Evolutionary conservation across 2,329 filamentous ascomycete species (phyloP), one percentile per base, ranked within the genome.

Genomic region (Pseudocercospora vitis): DNA sequence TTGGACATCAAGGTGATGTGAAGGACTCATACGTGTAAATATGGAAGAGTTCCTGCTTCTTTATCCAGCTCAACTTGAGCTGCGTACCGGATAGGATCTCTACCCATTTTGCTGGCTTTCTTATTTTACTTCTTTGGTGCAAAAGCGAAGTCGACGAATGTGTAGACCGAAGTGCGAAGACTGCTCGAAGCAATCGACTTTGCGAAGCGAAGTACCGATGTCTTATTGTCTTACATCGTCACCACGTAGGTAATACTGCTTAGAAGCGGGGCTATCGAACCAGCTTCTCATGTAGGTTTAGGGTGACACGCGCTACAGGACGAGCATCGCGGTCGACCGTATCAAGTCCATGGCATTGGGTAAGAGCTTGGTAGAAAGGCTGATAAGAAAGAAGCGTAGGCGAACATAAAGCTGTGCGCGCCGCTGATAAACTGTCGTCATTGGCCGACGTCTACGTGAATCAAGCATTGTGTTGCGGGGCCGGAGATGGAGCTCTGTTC

Each of bases 11-110:
- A 51, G 52, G 52, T 50, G 56, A 45, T 60, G 39, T 31, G 50
- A 42, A 44, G 60, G 7, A 48, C 57, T 46, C n/a, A n/a, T 56
- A 63, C 52, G 56, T 63, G 57, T 50, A 62, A 53, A 55, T 64
- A 80, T 2, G 81, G 72, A 67, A 92, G 88, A 58, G 89, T 82
- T 29, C 79, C 76, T 4, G 88, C 87, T 28, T 86, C 85, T 68
- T 82, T 88, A 53, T 88, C 80, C 23, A 91, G 75, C 65, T 86
- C 84, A 37, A 92, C 86, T 68, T 86, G 87, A 52, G 87, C 81
- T 14, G 84, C 85, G 29, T 84, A 88, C 52, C 89, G 83, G 61
- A 92, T 85, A 32, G 74, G 81, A 64, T 75, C 66, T 66, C 73
- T 73, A 44, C 75, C 73, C 78, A 81, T 81, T 26, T 62, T 57